phyloP scores from a whole-genome alignment of 768 basidiomycete species.

The Mycena leptocephala region DNA sequence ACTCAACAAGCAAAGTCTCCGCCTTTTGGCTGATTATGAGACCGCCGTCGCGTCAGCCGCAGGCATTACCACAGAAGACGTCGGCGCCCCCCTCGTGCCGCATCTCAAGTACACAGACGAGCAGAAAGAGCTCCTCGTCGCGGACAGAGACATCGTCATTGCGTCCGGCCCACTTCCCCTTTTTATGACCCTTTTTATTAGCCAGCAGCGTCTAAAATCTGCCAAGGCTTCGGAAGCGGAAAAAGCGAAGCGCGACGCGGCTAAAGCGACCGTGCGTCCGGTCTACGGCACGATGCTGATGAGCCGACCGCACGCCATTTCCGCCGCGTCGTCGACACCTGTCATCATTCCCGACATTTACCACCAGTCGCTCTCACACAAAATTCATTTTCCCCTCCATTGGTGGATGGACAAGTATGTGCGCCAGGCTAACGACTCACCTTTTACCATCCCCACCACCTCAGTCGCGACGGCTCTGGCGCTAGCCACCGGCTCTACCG shows the following conservation, averaged over 20 bases:
- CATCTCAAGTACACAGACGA: not conserved
- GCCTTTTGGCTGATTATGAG: not conserved
- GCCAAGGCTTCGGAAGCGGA: not conserved
- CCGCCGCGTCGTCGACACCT: not conserved
- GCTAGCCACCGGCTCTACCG: too few species aligned
- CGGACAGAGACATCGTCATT: not conserved
- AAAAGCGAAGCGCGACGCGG: not conserved
- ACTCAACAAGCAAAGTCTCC: conserved; percentile 10
- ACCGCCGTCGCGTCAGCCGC: not conserved
- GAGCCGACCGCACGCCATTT: not conserved
- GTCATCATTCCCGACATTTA: not conserved
- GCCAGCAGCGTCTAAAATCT: not conserved
- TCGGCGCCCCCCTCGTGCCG: not conserved
- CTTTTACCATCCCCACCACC: not conserved
- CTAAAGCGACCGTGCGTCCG: not conserved
- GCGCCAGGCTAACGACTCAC: not conserved
- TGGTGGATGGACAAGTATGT: not conserved
- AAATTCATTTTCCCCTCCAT: conserved; percentile 2
- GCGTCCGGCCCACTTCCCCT: not conserved
- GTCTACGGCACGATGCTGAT: not conserved
- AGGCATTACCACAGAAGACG: not conserved
- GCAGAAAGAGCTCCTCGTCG: conserved; percentile 15
- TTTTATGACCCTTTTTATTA: not conserved
- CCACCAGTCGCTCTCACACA: not conserved
- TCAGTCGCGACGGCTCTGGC: too few species aligned